Conservation (phyloP, 1,139 yeast species). For the Yamadazyma buinensis region DNA sequence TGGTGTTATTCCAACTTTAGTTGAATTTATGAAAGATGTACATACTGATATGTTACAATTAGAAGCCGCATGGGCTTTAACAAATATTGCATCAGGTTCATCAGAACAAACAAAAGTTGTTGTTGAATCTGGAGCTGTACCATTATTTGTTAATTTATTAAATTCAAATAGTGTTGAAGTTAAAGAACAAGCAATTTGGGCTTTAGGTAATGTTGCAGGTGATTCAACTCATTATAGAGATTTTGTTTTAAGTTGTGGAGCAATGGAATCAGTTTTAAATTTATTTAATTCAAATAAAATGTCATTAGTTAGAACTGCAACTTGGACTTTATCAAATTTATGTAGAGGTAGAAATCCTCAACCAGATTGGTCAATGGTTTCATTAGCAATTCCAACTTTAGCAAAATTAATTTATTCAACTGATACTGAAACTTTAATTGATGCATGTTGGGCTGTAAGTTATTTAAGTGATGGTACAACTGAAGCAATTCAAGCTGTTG, state of each 20-base stretch:
- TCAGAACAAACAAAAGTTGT: conserved; percentile 88
- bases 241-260: conserved; percentile 77
- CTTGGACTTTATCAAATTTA: conserved; percentile 95
- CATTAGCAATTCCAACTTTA: conserved; percentile 85
- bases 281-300: conserved; percentile 79
- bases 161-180: conserved; percentile 83
- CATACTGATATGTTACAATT: conserved; percentile 87
- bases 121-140: conserved; percentile 92
- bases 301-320: conserved; percentile 89
- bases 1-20: conserved; percentile 90
- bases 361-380: conserved; percentile 89
- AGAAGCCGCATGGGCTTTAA: conserved; percentile 99
- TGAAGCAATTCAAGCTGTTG: conserved; percentile 93
- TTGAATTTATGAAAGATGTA: conserved; percentile 73
- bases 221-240: conserved; percentile 90
- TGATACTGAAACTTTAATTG: conserved; percentile 91
- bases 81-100: conserved; percentile 95
- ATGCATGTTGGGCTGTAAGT: conserved; percentile 98
- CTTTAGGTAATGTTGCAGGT: conserved; percentile 98
- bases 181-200: conserved; percentile 99
- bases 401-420: conserved; percentile 86
- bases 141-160: conserved; percentile 78
- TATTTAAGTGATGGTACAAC: conserved; percentile 90
- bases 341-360: conserved; percentile 97
- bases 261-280: conserved; percentile 82